Evolutionary conservation across 2,329 filamentous ascomycete species (phyloP), one percentile per base, ranked within the genome.

Genomic region (Rutstroemia sp.): DNA sequence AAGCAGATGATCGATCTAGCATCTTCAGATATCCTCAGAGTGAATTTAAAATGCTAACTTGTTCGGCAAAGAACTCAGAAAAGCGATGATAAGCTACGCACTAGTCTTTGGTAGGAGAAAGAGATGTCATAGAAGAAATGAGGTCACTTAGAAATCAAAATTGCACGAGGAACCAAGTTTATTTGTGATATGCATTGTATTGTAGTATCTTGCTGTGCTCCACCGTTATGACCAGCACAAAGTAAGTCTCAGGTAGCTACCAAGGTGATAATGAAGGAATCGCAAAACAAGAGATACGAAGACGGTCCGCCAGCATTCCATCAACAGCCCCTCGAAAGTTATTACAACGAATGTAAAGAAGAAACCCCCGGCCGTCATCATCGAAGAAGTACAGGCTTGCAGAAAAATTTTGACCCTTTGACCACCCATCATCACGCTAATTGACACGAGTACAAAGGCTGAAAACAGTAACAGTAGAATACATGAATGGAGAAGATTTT

Each of bases 371-470:
- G 45, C 23, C 46, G 12, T 23, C 37, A 55, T 50, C 53, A 25
- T 55, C 53, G 50, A 55, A 51, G 47, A 44, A 44, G 58, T 59
- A 65, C 60, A 61, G 58, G 42, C 42, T 21, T 55, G n/a, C 25
- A 27, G 25, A 27, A 48, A 44, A 50, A 44, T 34, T 34, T 55
- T 55, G 48, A 61, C 54, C 54, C 58, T 56, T 51, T 57, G 41
- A 39, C 53, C 38, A 49, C 59, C 65, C 61, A 58, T 70, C 68
- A 68, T 70, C 64, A 69, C 68, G 67, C 68, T 70, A 70, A 62
- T 62, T 49, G 59, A 63, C 61, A 65, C 59, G 60, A 63, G 65
- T 60, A 58, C 39, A 56, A 58, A 51, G 44, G 44, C 49, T 54
- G 54, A 61, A 65, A 62, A 52, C 23, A 23, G 23, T 23, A 63